These are phyloP conservation scores for Sporothrix protearum DNA, from an alignment of 2,329 filamentous ascomycete genomes.

Conservation along the genomic window DNA sequence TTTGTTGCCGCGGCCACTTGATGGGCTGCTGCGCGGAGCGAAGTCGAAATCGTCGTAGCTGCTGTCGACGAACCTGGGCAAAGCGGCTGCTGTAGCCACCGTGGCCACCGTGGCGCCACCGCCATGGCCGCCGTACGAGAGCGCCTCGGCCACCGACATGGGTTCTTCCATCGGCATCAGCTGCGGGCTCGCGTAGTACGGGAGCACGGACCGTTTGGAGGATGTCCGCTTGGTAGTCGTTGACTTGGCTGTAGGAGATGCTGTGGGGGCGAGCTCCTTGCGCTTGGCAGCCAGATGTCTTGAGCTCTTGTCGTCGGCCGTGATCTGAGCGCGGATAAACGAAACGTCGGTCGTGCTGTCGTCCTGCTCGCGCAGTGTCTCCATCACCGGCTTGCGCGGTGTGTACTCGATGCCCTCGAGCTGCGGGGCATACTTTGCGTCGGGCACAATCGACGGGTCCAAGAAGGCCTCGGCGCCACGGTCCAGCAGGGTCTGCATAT, in stretches of 20 bases:
- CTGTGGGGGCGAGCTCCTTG: conserved; percentile 35
- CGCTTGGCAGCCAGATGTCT: conserved; percentile 65
- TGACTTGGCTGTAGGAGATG: background rate
- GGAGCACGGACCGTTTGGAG: conserved; percentile 33
- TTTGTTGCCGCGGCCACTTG: background rate
- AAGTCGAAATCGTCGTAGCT: conserved; percentile 23
- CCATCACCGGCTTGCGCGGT: conserved; percentile 75
- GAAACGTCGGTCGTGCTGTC: conserved; percentile 44
- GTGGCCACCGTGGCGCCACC: background rate
- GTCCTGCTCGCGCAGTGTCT: conserved; percentile 53
- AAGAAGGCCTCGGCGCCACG: conserved; percentile 68
- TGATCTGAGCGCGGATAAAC: conserved; percentile 84
- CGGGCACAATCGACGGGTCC: conserved; percentile 60
- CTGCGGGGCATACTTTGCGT: conserved; percentile 49
- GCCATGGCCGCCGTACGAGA: conserved; percentile 24
- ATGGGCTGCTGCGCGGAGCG: background rate
- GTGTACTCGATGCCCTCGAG: conserved; percentile 64
- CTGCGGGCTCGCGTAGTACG: conserved; percentile 39
- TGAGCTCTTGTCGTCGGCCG: conserved; percentile 69
- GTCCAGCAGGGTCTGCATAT: conserved; percentile 72
- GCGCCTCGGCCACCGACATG: conserved; percentile 38
- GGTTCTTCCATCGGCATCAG: conserved; percentile 41
- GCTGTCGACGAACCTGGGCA: conserved; percentile 27
- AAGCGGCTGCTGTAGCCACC: background rate
- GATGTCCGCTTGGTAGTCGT: background rate